Base-by-base conservation (phyloP, 225 moss, liverwort and hornwort genomes). In the Thuidium tamariscinum region DNA sequence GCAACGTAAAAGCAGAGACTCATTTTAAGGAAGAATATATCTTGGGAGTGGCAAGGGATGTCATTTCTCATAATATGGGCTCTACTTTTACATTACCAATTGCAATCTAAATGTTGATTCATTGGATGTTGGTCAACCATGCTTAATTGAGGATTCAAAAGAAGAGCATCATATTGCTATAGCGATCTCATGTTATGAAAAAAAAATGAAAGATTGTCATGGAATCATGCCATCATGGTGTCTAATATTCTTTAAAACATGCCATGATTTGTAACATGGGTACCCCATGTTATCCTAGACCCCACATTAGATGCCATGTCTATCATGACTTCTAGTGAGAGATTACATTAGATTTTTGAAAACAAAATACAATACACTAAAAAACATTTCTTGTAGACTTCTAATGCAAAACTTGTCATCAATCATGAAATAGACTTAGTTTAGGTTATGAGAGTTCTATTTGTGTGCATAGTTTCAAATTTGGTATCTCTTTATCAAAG, bases 31-130 rank as follows among this genome's bases (percentile, higher is more conserved):
- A 34, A 17, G 8, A 34, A 63, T 18, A 17, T 34, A 5, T 2
- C 1, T 34, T 0, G 0, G 0, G 3, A 34, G 64, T 5, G 9
- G 18, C 0, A 2, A 34, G 17, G 64, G 17, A 34, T 64, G 7
- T 18, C 63, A 63, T 63, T 63, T 63, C 9, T 63, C 4, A 34
- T 34, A 32, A 61, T 29, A 15, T 44, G 29, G 0, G 4, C 15
- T 29, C 30, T 15, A 29, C 4, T 61, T 29, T 61, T 30, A 30
- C 30, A 61, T 15, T 61, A 29, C 7, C 29, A 29, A 13, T 27
- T 0, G 3, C 7, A 61, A 61, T 29, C 13, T 14, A 61, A 29
- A 61, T 30, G 30, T 30, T 61, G 30, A 3, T 4, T 30, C 7
- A 2, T 61, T 61, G 7, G 15, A 30, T 61, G 7, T 61, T 30